These are phyloP conservation scores for Anastatica hierochuntica DNA, from an alignment of 345 rosid species.

Conservation along the genomic window DNA sequence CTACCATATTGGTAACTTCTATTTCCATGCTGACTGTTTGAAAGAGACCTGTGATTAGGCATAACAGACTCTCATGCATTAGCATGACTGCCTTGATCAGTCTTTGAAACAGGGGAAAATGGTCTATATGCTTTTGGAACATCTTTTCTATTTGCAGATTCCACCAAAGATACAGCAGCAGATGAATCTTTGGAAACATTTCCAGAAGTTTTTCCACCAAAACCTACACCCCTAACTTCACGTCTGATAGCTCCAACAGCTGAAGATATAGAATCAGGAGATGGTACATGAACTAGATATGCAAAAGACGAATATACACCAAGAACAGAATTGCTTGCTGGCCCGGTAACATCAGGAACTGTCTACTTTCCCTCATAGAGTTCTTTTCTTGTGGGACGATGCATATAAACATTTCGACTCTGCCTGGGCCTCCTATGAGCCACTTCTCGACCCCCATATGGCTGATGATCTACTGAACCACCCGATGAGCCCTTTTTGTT, in stretches of 20 bases:
- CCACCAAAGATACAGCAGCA: constrained; percentile 34
- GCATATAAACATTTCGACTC: neutral
- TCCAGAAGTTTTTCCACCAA: constrained; percentile 49
- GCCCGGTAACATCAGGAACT: constrained; percentile 11
- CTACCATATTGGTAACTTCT: constrained; percentile 13
- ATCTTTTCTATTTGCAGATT: constrained; percentile 39
- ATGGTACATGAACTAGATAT: constrained; percentile 94
- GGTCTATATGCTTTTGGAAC: constrained; percentile 51
- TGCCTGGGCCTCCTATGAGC: neutral
- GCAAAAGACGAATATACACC: constrained; percentile 80
- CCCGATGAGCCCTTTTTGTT: constrained; percentile 38
- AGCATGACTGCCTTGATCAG: constrained; percentile 39
- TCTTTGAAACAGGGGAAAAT: constrained; percentile 40
- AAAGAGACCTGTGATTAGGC: constrained; percentile 39
- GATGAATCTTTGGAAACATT: constrained; percentile 39
- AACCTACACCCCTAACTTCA: constrained; percentile 81
- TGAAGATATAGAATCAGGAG: constrained; percentile 72
- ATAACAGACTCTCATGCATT: constrained; percentile 34
- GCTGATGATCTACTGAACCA: constrained; percentile 30
- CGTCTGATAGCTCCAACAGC: constrained; percentile 84
- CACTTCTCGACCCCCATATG: constrained; percentile 14
- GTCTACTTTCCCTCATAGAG: constrained; percentile 3
- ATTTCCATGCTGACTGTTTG: constrained; percentile 37
- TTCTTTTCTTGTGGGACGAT: constrained; percentile 6
- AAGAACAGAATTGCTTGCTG: constrained; percentile 59